Evolutionary conservation across 2,329 filamentous ascomycete species (phyloP), one percentile per base, ranked within the genome.

Genomic region (Trichophyton equinum): DNA sequence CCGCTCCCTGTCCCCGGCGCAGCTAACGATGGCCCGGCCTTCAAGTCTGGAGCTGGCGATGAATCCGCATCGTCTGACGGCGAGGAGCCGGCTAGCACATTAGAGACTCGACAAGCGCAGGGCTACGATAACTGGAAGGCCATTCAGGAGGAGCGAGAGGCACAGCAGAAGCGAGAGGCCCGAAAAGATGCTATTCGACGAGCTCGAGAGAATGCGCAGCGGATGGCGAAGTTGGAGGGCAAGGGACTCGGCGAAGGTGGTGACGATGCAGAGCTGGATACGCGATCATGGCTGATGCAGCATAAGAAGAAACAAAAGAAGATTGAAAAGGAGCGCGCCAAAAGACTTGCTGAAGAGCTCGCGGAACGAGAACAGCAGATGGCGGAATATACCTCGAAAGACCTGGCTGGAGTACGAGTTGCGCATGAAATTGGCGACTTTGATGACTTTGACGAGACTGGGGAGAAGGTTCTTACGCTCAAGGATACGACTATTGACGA

Each of bases 271-370:
- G 85, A 86, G 11, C 67, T 88, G 27, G 89, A 95, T 72, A 89
- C 92, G 13, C 88, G 88, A 71, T 80, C 88, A 1, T 99, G 94
- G 94, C 74, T 99, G 63, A 83, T 87, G 67, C 86, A 86, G 62
- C 87, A 92, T 73, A 97, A 95, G 80, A 97, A 95, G 78, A 82
- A 91, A 58, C 90, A 95, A 73, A 95, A 91, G 80, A 89, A 91
- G 75, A 91, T 97, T 44, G 87, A 85, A 66, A 82, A 83, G 71
- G 78, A 86, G 53, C 86, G 89, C 67, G 85, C 86, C 33, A 82
- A 87, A 66, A 81, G 80, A 70, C 73, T 83, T 59, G 88, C 90
- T 63, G 84, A 88, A 69, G 90, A 96, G 71, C 76, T 90, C 53
- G 89, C 85, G 8, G 89, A 89, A 63, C 85, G 87, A 3, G 87